phyloP scores from a whole-genome alignment of 371 early-diverging fungal species.

The Mortierella sp. region DNA sequence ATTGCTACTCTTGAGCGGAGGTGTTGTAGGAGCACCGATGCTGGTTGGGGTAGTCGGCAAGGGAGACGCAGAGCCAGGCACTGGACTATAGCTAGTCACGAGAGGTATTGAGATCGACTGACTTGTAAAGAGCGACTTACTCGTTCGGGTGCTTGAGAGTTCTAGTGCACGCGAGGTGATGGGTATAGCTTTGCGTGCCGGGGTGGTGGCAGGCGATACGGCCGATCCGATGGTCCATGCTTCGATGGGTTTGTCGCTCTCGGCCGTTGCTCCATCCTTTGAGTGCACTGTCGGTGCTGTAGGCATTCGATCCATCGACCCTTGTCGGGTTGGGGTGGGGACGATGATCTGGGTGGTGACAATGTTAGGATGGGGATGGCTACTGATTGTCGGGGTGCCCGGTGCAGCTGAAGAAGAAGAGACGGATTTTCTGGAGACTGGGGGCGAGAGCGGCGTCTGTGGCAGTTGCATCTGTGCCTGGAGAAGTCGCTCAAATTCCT shows the following conservation, averaged over 20 bases:
- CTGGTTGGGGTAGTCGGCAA: neutral
- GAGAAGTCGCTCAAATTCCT: constrained; percentile 1
- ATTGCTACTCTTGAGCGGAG: too few relatives aligned
- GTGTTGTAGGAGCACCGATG: neutral
- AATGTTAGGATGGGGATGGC: neutral
- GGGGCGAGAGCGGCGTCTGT: neutral
- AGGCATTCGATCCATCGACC: neutral
- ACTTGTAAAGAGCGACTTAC: neutral
- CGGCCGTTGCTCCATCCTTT: too few relatives aligned
- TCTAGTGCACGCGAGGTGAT: constrained; percentile 31
- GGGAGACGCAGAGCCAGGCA: neutral
- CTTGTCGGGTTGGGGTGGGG: neutral
- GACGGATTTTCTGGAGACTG: neutral
- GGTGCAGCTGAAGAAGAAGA: constrained; percentile 13
- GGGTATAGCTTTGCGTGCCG: constrained; percentile 41
- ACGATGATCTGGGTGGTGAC: neutral
- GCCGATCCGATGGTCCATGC: constrained; percentile 44
- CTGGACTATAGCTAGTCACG: neutral
- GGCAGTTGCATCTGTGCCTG: constrained; percentile 25
- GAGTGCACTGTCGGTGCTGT: too few relatives aligned
- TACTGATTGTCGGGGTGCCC: constrained; percentile 22
- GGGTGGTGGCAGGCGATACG: constrained; percentile 3
- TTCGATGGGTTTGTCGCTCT: constrained; percentile 25
- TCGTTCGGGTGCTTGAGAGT: constrained; percentile 16
- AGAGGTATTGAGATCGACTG: neutral